Evolutionary conservation across 352 stramenopile species (phyloP).

Genomic region (Phytophthora cactorum): DNA sequence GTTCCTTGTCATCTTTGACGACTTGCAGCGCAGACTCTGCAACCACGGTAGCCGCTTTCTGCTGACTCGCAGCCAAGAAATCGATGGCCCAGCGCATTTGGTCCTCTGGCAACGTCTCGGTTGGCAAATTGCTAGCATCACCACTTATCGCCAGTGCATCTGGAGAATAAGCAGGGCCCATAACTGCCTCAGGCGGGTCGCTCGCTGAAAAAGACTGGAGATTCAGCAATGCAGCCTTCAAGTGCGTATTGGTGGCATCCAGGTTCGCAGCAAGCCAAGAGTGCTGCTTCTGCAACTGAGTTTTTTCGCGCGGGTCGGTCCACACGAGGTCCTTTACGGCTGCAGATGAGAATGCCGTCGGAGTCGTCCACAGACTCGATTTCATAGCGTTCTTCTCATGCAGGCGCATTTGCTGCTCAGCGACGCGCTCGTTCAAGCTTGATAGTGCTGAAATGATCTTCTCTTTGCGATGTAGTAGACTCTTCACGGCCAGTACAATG

Average conservation of each 20-base stretch:
- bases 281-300: slow-evolving; percentile 62
- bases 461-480: slow-evolving; percentile 79
- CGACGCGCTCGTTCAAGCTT: slow-evolving; percentile 53
- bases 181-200: slow-evolving; percentile 1
- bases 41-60: slow-evolving; percentile 44
- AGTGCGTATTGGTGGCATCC: slow-evolving; percentile 62
- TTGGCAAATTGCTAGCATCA: slow-evolving; percentile 15
- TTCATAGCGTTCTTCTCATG: slow-evolving; percentile 28
- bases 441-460: slow-evolving; percentile 55
- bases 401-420: slow-evolving; percentile 22
- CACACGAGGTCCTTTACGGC: slow-evolving; percentile 33
- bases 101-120: slow-evolving; percentile 45
- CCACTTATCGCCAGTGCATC: slow-evolving; percentile 4
- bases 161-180: slow-evolving; percentile 10
- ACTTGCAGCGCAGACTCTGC: slow-evolving; percentile 20
- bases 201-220: slow-evolving; percentile 59
- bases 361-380: slow-evolving; percentile 36
- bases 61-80: slow-evolving; percentile 56
- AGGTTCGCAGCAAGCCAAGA: slow-evolving; percentile 75
- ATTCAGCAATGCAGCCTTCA: slow-evolving; percentile 59
- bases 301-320: slow-evolving; percentile 29
- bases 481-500: slow-evolving; percentile 56
- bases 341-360: slow-evolving; percentile 34
- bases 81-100: slow-evolving; percentile 74
- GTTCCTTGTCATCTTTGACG: slow-evolving; percentile 23